A percentile compares a stretch with the other conserved stretches of the same genome.
These are phyloP conservation scores for Aspergillus arachidicola DNA, from an alignment of 2,329 filamentous ascomycete genomes.

Conservation along the genomic window DNA sequence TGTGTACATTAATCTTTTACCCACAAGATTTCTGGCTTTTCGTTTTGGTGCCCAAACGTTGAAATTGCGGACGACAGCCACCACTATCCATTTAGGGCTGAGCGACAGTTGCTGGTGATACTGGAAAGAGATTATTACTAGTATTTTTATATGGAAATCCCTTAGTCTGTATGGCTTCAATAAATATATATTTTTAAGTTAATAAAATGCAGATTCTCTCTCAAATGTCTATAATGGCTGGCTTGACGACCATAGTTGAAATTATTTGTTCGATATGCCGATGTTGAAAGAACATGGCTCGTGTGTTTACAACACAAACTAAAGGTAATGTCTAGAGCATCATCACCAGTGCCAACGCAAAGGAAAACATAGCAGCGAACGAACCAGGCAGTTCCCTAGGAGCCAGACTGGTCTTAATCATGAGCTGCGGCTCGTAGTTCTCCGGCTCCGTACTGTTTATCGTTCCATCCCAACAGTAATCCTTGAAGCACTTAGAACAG, in stretches of 20 bases:
- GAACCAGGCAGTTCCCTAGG: background rate
- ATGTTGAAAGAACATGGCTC: background rate
- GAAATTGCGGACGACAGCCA: too few relatives aligned
- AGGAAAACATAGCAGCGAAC: background rate
- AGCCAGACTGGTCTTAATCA: constrained; percentile 1
- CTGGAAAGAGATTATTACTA: too few relatives aligned
- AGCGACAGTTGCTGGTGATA: too few relatives aligned
- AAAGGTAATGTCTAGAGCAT: background rate
- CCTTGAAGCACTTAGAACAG: constrained; percentile 74
- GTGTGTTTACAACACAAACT: background rate
- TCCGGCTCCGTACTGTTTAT: constrained; percentile 35
- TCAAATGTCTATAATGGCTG: background rate
- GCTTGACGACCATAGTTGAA: too few relatives aligned
- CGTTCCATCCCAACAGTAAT: constrained; percentile 92
- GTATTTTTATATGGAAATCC: background rate
- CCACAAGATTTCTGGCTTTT: too few relatives aligned
- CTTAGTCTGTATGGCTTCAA: background rate
- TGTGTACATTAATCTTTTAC: too few relatives aligned
- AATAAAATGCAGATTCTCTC: too few relatives aligned
- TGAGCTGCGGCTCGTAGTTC: constrained; percentile 12
- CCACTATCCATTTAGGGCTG: background rate
- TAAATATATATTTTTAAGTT: too few relatives aligned
- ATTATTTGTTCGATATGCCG: too few relatives aligned
- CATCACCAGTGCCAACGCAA: background rate
- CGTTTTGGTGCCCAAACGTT: too few relatives aligned